A percentile compares a stretch with the other conserved stretches of the same genome.
These are phyloP conservation scores for Teratosphaeria gauchensis DNA, from an alignment of 2,329 filamentous ascomycete species.

Conservation along the genomic window DNA sequence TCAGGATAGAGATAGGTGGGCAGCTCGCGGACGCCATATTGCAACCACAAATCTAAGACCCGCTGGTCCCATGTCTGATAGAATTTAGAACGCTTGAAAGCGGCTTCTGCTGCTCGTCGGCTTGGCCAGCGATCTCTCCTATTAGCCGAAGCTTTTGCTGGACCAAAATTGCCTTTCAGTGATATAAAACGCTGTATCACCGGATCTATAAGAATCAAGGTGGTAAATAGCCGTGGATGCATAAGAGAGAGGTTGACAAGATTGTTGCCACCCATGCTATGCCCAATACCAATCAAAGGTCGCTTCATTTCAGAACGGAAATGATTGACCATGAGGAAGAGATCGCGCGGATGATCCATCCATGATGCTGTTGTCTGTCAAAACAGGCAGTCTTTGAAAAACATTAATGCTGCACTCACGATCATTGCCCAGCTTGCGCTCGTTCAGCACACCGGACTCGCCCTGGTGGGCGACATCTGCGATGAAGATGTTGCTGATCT, in stretches of 20 bases:
- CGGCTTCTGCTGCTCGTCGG: constrained; percentile 53
- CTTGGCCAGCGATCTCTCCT: constrained; percentile 79
- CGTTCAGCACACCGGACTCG: constrained; percentile 67
- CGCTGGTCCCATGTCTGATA: constrained; percentile 75
- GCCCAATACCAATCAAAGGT: constrained; percentile 74
- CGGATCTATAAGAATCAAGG: constrained; percentile 73
- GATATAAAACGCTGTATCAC: constrained; percentile 53
- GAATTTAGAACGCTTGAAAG: constrained; percentile 62
- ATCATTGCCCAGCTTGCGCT: constrained; percentile 68
- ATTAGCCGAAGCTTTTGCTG: constrained; percentile 50
- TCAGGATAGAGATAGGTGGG: constrained; percentile 53
- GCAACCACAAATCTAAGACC: constrained; percentile 64
- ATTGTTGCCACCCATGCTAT: constrained; percentile 76
- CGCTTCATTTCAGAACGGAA: constrained; percentile 72
- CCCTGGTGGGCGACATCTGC: constrained; percentile 83
- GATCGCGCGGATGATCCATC: constrained; percentile 76
- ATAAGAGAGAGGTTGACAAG: constrained; percentile 63
- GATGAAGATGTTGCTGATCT: constrained; percentile 78
- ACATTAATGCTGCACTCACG: constrained; percentile 43
- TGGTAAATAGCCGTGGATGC: constrained; percentile 70
- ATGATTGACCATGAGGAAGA: constrained; percentile 74
- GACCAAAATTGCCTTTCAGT: constrained; percentile 25
- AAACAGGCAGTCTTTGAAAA: neutral
- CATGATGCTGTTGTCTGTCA: constrained; percentile 54
- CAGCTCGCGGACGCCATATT: constrained; percentile 64